These are phyloP conservation scores for Canna indica DNA, from an alignment of 176 grass and related monocot genomes.

Conservation along the genomic window DNA sequence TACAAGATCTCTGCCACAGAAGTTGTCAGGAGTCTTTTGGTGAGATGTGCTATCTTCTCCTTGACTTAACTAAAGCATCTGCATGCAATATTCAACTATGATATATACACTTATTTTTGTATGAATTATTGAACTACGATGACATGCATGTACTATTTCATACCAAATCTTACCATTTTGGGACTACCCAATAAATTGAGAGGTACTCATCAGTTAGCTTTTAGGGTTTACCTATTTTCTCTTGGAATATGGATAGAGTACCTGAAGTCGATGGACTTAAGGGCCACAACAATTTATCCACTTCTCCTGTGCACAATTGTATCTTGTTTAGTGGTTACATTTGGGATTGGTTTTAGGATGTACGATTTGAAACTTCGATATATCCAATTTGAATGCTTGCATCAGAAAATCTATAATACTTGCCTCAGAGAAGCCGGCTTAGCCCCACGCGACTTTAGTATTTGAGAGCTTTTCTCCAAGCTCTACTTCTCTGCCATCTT, in stretches of 20 bases:
- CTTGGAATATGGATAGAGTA: too few relatives aligned
- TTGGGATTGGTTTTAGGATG: background rate
- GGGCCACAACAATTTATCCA: background rate
- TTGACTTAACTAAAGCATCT: background rate
- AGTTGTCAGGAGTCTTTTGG: slow-evolving; percentile 77
- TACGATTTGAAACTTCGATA: background rate
- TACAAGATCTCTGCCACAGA: slow-evolving; percentile 89
- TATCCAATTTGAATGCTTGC: background rate
- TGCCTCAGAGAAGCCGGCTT: too few relatives aligned
- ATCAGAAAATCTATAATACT: background rate
- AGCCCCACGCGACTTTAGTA: too few relatives aligned
- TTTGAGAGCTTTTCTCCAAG: too few relatives aligned
- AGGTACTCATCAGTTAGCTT: too few relatives aligned
- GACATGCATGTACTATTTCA: too few relatives aligned
- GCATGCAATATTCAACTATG: background rate
- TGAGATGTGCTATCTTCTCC: slow-evolving; percentile 18
- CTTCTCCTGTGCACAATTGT: background rate
- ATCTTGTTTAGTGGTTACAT: background rate
- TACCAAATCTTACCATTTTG: too few relatives aligned
- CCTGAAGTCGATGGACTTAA: too few relatives aligned
- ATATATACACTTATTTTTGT: background rate
- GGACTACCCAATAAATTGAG: too few relatives aligned
- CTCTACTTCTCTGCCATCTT: too few relatives aligned
- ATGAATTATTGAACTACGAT: background rate
- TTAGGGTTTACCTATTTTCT: too few relatives aligned